A percentile compares a stretch with the other conserved stretches of the same genome.
Conservation (phyloP, 2,329 filamentous ascomycete genomes). For the Aspergillus sp. region DNA sequence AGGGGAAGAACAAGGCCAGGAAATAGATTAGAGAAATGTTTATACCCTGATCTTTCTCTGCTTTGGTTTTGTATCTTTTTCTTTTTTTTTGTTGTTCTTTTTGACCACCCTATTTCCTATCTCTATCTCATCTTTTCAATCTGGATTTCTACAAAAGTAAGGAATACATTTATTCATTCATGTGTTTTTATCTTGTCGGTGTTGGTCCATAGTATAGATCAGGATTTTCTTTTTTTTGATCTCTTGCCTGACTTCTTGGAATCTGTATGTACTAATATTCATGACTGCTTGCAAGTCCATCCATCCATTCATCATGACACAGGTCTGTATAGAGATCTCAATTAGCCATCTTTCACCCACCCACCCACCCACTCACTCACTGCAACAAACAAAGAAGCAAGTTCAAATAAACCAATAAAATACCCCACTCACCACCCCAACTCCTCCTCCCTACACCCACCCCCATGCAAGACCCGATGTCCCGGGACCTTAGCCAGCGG, state of each 20-base stretch:
- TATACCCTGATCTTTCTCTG: conserved; percentile 22
- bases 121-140: conserved; percentile 11
- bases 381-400: neutral
- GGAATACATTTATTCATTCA: conserved; percentile 5
- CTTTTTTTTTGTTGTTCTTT: conserved; percentile 8
- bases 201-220: neutral
- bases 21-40: conserved; percentile 29
- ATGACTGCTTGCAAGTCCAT: neutral
- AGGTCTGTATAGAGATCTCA: too few relatives aligned
- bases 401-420: neutral
- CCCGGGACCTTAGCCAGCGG: conserved; percentile 37
- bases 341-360: too few relatives aligned
- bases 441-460: conserved; percentile 35
- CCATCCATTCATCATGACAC: too few relatives aligned
- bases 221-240: conserved; percentile 1
- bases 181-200: conserved; percentile 1
- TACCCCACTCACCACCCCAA: conserved; percentile 4
- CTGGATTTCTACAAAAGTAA: neutral
- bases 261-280: neutral
- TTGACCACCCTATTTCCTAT: conserved; percentile 10
- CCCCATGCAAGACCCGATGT: conserved; percentile 43
- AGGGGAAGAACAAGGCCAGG: conserved; percentile 37
- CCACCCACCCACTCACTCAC: too few relatives aligned
- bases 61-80: conserved; percentile 5
- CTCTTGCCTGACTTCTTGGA: conserved; percentile 6